Evolutionary conservation across 768 basidiomycete species (phyloP).

Genomic region (Lanmaoa rubissima): DNA sequence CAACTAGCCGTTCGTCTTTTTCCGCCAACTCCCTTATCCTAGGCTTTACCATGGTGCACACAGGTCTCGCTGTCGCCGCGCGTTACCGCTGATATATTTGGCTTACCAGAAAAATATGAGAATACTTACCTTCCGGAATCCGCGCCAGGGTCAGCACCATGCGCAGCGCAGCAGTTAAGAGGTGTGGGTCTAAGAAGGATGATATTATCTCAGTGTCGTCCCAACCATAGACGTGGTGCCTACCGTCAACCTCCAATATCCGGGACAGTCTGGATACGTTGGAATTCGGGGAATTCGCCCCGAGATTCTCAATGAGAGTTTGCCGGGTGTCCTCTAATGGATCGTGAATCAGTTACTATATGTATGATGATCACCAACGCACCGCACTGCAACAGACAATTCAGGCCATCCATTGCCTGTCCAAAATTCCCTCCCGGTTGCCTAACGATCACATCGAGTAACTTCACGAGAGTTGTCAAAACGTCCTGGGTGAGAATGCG

Average conservation of each 20-base stretch:
- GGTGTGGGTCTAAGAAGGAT: conserved; percentile 4
- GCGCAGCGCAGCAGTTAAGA: conserved; percentile 17
- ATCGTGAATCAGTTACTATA: neutral
- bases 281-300: neutral
- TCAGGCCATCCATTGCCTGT: conserved; percentile 25
- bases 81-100: neutral
- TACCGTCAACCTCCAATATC: conserved; percentile 18
- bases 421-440: conserved; percentile 7
- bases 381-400: conserved; percentile 18
- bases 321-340: conserved; percentile 11
- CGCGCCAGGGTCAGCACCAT: conserved; percentile 18
- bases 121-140: conserved; percentile 15
- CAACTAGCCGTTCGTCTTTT: conserved; percentile 8
- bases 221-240: neutral
- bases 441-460: conserved; percentile 14
- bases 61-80: neutral
- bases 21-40: conserved; percentile 16
- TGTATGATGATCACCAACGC: neutral
- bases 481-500: conserved; percentile 15
- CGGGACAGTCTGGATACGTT: conserved; percentile 8
- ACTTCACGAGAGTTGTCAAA: conserved; percentile 7
- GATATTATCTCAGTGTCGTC: neutral
- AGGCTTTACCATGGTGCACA: conserved; percentile 7
- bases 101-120: neutral
- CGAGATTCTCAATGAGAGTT: conserved; percentile 8